These are phyloP conservation scores for Trichoderma sp. DNA, from an alignment of 2,329 filamentous ascomycete genomes.

Conservation along the genomic window DNA sequence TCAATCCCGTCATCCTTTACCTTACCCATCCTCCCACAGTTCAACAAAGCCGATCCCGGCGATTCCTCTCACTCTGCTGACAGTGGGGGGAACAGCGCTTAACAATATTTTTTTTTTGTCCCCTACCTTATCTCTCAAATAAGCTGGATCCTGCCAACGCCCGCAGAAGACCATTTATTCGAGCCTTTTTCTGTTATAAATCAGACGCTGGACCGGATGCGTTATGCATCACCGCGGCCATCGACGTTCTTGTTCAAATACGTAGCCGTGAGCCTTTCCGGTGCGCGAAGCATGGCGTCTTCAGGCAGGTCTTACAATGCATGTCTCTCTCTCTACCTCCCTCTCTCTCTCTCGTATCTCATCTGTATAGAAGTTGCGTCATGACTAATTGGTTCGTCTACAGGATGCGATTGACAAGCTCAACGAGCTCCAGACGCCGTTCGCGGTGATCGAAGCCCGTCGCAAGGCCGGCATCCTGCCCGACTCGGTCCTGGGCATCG, in stretches of 20 bases:
- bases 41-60: conserved; percentile 23
- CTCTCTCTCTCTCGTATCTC: too few relatives aligned
- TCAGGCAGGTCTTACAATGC: conserved; percentile 43
- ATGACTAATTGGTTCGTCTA: not conserved
- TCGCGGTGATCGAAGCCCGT: conserved; percentile 75
- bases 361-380: not conserved
- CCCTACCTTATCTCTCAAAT: not conserved
- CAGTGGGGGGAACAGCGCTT: conserved; percentile 1
- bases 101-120: not conserved
- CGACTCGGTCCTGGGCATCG: conserved; percentile 65
- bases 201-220: conserved; percentile 36
- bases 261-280: conserved; percentile 29
- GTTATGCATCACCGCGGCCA: conserved; percentile 39
- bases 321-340: not conserved
- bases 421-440: conserved; percentile 90
- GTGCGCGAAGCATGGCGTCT: conserved; percentile 37
- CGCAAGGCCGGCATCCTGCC: conserved; percentile 71
- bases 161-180: too few relatives aligned
- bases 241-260: conserved; percentile 33
- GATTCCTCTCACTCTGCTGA: conserved; percentile 11
- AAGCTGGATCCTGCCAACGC: conserved; percentile 2
- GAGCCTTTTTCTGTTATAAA: not conserved
- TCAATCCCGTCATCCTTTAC: not conserved
- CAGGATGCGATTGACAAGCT: conserved; percentile 84
- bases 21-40: not conserved